These are phyloP conservation scores for Nitzschia sp. DNA, from an alignment of 108 stramenopile genomes.

Conservation along the genomic window DNA sequence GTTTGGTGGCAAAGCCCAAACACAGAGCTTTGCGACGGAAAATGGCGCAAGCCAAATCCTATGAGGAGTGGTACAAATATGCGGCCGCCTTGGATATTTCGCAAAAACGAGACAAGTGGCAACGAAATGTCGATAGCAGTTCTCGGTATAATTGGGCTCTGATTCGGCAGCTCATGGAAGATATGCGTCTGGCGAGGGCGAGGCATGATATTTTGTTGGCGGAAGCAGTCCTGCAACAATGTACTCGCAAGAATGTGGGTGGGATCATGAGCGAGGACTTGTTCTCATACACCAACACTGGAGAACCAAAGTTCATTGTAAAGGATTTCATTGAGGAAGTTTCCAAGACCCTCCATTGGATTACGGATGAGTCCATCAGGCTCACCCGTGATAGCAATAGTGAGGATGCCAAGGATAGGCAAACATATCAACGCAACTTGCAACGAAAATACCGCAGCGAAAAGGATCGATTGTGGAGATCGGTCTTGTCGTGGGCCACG, in stretches of 20 bases:
- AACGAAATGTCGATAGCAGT: conserved; percentile 31
- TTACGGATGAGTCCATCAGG: conserved; percentile 51
- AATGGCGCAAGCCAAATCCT: conserved; percentile 58
- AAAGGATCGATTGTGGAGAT: conserved; percentile 34
- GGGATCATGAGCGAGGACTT: conserved; percentile 89
- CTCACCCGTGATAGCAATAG: conserved; percentile 47
- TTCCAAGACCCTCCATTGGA: conserved; percentile 69
- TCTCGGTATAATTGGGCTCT: conserved; percentile 84
- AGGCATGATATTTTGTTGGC: conserved; percentile 54
- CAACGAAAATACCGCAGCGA: conserved; percentile 26
- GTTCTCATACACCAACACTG: conserved; percentile 79
- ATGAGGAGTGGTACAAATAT: conserved; percentile 73
- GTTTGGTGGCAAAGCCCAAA: conserved; percentile 66
- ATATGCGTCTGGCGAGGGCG: conserved; percentile 60
- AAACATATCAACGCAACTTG: conserved; percentile 22
- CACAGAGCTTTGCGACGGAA: conserved; percentile 57
- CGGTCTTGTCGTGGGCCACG: conserved; percentile 35
- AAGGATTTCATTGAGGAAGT: conserved; percentile 79
- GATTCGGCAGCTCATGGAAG: conserved; percentile 62
- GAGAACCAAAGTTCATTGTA: conserved; percentile 80
- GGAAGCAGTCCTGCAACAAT: conserved; percentile 82
- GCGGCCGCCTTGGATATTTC: conserved; percentile 70
- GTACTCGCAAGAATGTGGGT: conserved; percentile 89
- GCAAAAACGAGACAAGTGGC: conserved; percentile 76
- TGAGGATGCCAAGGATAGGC: background rate